A percentile compares a stretch with the other conserved stretches of the same genome.
Evolutionary conservation across 1,284 basidiomycete species (phyloP).

Genomic region (Trichosporon sp.): DNA sequence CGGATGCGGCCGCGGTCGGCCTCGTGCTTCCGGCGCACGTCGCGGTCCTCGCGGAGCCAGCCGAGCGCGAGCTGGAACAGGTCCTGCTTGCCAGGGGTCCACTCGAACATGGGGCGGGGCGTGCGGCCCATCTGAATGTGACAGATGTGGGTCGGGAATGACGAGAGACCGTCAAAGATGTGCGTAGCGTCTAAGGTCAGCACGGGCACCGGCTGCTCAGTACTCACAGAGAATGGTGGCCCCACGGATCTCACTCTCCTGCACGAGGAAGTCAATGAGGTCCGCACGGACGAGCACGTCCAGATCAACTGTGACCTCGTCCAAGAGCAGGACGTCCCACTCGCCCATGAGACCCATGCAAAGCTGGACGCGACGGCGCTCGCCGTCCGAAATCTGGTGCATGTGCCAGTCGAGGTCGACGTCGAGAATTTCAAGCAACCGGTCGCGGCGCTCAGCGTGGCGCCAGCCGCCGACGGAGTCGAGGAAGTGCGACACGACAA

Average conservation of each 20-base stretch:
- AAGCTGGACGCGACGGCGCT: constrained; percentile 89
- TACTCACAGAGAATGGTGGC: constrained; percentile 86
- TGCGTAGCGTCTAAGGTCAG: constrained; percentile 74
- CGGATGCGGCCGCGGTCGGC: constrained; percentile 64
- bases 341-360: constrained; percentile 96
- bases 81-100: constrained; percentile 63
- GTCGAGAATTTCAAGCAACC: constrained; percentile 85
- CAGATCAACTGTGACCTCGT: constrained; percentile 98
- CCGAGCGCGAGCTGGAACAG: constrained; percentile 74
- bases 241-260: constrained; percentile 76
- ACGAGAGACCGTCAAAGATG: constrained; percentile 85
- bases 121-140: constrained; percentile 80
- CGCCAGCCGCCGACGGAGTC: constrained; percentile 95
- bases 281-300: constrained; percentile 94
- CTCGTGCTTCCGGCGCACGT: constrained; percentile 64
- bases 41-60: constrained; percentile 83
- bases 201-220: neutral
- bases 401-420: constrained; percentile 81
- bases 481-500: constrained; percentile 83
- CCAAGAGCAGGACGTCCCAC: constrained; percentile 90
- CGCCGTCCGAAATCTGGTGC: constrained; percentile 87
- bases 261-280: constrained; percentile 80
- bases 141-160: constrained; percentile 85
- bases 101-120: constrained; percentile 67
- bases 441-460: constrained; percentile 84